phyloP scores from a whole-genome alignment of 2,329 filamentous ascomycete genomes.

The Zasmidium citrigriseum region DNA sequence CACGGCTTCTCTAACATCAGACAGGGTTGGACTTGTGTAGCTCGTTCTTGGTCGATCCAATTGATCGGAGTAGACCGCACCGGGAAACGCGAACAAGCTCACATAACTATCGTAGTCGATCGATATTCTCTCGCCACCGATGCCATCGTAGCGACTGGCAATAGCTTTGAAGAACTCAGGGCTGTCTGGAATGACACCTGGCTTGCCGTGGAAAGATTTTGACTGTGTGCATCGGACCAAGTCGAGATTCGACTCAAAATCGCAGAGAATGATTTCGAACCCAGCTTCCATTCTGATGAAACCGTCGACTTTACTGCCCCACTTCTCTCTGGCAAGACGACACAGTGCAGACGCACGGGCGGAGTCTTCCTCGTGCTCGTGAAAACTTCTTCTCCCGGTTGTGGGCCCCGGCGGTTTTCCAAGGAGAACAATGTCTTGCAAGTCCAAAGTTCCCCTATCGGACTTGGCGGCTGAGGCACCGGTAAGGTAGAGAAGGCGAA shows the following conservation, averaged over 20 bases:
- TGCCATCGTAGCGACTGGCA: background rate
- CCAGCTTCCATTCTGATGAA: background rate
- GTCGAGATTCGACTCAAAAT: background rate
- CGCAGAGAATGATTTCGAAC: slow-evolving; percentile 1
- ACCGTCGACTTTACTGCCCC: background rate
- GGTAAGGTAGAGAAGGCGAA: background rate
- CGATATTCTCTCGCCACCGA: background rate
- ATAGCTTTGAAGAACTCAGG: background rate
- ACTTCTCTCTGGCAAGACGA: background rate
- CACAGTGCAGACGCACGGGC: background rate
- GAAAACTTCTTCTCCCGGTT: too few species aligned
- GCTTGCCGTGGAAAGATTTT: background rate
- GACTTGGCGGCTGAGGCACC: background rate
- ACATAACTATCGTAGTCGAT: background rate
- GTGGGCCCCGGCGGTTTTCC: too few species aligned
- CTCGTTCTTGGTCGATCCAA: background rate
- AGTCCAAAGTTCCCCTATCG: background rate
- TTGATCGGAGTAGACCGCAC: background rate
- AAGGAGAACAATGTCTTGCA: background rate
- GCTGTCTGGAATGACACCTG: background rate
- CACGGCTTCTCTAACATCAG: background rate
- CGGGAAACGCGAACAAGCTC: background rate
- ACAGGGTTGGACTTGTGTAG: background rate
- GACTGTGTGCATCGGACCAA: background rate
- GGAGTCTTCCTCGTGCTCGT: background rate